Evolutionary conservation across 1,284 basidiomycete genomes (phyloP).

Genomic region (Heterobasidion irregulare): DNA sequence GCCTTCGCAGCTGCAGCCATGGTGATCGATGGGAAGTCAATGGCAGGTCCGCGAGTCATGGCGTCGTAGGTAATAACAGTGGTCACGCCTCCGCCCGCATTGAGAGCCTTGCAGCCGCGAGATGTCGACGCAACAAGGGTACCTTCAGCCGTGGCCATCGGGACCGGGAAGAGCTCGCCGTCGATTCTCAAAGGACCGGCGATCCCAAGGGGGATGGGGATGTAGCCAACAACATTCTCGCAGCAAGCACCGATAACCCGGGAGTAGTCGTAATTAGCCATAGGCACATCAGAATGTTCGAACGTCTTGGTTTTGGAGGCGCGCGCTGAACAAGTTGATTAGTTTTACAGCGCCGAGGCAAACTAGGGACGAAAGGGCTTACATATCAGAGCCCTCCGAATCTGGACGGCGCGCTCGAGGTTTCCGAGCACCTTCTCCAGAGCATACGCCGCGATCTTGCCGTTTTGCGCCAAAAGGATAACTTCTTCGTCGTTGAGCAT

Average conservation of each 20-base stretch:
- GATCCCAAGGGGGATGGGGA: slow-evolving; percentile 94
- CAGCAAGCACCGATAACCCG: slow-evolving; percentile 96
- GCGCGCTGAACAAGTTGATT: slow-evolving; percentile 49
- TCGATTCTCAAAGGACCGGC: slow-evolving; percentile 95
- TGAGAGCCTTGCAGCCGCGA: slow-evolving; percentile 96
- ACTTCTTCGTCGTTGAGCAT: slow-evolving; percentile 90
- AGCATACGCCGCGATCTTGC: slow-evolving; percentile 91
- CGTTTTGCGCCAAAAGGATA: slow-evolving; percentile 82
- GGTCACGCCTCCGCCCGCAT: slow-evolving; percentile 90
- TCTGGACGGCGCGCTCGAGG: slow-evolving; percentile 78
- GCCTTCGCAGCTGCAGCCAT: slow-evolving; percentile 79
- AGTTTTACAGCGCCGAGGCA: slow-evolving; percentile 5
- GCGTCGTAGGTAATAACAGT: slow-evolving; percentile 92
- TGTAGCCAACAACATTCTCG: slow-evolving; percentile 98
- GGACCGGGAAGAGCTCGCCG: slow-evolving; percentile 80
- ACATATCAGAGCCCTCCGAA: slow-evolving; percentile 90
- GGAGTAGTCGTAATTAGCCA: slow-evolving; percentile 87
- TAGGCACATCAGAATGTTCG: slow-evolving; percentile 80
- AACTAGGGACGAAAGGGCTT: slow-evolving; percentile 24
- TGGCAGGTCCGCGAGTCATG: slow-evolving; percentile 97
- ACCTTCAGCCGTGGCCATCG: slow-evolving; percentile 99
- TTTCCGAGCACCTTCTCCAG: slow-evolving; percentile 91
- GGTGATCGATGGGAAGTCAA: slow-evolving; percentile 85
- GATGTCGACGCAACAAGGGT: slow-evolving; percentile 97
- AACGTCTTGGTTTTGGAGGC: slow-evolving; percentile 81